Conservation (phyloP, 306 rosid genomes). For the Pyrus communis region DNA sequence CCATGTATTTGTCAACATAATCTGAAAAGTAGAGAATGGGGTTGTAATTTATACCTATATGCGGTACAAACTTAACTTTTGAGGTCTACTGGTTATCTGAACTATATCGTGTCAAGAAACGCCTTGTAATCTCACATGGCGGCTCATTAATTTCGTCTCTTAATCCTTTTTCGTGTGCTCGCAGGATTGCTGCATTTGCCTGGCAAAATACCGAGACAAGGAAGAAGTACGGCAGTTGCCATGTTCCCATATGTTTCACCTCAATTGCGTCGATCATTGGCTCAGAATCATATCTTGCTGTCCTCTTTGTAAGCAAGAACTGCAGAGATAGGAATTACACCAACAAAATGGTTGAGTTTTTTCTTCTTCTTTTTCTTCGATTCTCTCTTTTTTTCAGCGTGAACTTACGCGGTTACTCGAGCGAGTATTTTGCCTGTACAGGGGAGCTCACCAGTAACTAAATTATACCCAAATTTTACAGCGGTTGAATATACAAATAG, state of each 20-base stretch:
- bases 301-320: conserved; percentile 92
- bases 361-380: background rate
- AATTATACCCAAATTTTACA: conserved; percentile 9
- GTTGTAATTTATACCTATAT: no score
- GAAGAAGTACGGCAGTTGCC: conserved; percentile 85
- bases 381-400: conserved; percentile 3
- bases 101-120: background rate
- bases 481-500: conserved; percentile 4
- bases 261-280: conserved; percentile 93
- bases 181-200: conserved; percentile 95
- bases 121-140: background rate
- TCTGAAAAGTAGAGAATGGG: no score
- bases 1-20: background rate
- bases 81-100: background rate
- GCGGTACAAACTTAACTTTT: background rate
- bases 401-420: conserved; percentile 47
- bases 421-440: conserved; percentile 61
- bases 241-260: conserved; percentile 78
- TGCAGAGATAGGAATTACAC: conserved; percentile 36
- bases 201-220: conserved; percentile 63
- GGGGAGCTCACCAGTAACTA: conserved; percentile 68
- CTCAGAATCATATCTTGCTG: conserved; percentile 70
- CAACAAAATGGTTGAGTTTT: background rate
- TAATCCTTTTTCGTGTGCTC: conserved; percentile 1
- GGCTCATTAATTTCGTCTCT: conserved; percentile 6